Base-by-base conservation (phyloP, 805 yeast species). In the Ogataea nonfermentans region DNA sequence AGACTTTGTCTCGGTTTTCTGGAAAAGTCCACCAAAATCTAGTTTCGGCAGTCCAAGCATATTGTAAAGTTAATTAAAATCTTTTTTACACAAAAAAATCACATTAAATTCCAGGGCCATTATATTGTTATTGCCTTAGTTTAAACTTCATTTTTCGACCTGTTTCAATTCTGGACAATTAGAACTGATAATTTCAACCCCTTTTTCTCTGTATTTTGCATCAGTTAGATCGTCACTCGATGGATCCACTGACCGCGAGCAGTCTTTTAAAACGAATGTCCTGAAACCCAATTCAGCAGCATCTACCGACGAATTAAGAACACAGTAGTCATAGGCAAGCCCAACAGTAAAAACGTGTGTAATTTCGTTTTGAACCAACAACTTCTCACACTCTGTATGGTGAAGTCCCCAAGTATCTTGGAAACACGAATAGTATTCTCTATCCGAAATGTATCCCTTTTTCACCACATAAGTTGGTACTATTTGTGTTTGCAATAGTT, bases 381-480 rank as follows among this genome's bases (percentile, higher is more conserved):
- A 62, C 1, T 56, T 59, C 37, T 71, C 68, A 46, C 89, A 65
- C 39, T 79, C 90, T 0, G 97, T 89, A 29, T 76, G 67, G 53
- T 83, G 81, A 19, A 75, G 53, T 19, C 76, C 71, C 91, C 95
- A 86, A 20, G 78, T 71, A 61, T 90, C 98, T 37, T 73, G 68
- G 58, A 90, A 90, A 20, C 95, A 89, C 11, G 96, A 88, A 55
- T 88, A 90, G 58, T 82, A 88, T 57, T 90, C 98, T 14, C 93
- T 62, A 49, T 85, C 89, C 17, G 65, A 66, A 20, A 81, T 60
- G 43, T 70, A 72, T 0, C 97, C 98, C 62, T 91, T 90, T 42
- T 71, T 69, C 6, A 90, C 78, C 2, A 77, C 42, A 1, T 57
- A 40, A 10, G 65, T 49, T 22, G 73, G 66, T 3, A 70, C 59